A percentile compares a stretch with the other conserved stretches of the same genome.
These are phyloP conservation scores for Pulveroboletus sp. DNA, from an alignment of 768 basidiomycete genomes.

Conservation along the genomic window DNA sequence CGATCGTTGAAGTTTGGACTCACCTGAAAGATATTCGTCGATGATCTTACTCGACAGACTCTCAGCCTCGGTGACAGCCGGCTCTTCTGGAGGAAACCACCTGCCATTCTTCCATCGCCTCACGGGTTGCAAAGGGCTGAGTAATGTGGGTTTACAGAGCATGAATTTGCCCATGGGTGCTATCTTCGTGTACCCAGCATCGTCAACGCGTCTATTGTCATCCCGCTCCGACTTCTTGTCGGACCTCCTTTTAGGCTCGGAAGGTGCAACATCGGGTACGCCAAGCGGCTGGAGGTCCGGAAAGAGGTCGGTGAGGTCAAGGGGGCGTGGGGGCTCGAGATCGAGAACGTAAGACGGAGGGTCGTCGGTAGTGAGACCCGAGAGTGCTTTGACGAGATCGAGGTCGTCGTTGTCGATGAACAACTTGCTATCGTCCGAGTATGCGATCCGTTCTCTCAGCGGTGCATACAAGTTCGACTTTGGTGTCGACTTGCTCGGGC, in stretches of 20 bases:
- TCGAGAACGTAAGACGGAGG: slow-evolving; percentile 12
- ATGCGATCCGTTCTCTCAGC: slow-evolving; percentile 54
- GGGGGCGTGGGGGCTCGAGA: slow-evolving; percentile 28
- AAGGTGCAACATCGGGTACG: slow-evolving; percentile 43
- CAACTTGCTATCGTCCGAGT: slow-evolving; percentile 38
- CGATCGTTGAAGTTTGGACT: slow-evolving; percentile 19
- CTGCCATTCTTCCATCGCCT: slow-evolving; percentile 62
- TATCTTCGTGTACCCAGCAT: slow-evolving; percentile 70
- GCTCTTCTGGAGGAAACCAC: slow-evolving; percentile 64
- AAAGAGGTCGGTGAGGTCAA: slow-evolving; percentile 67
- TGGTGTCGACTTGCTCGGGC: slow-evolving; percentile 34
- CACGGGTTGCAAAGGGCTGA: slow-evolving; percentile 80
- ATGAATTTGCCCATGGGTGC: slow-evolving; percentile 75
- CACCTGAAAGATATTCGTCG: slow-evolving; percentile 53
- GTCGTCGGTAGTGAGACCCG: slow-evolving; percentile 34
- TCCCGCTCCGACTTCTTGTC: slow-evolving; percentile 58
- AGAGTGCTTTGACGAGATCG: slow-evolving; percentile 47
- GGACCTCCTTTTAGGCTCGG: slow-evolving; percentile 43
- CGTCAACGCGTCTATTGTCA: slow-evolving; percentile 73
- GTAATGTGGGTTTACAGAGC: slow-evolving; percentile 74
- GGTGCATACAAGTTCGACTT: slow-evolving; percentile 50
- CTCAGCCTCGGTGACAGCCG: slow-evolving; percentile 34
- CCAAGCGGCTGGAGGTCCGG: slow-evolving; percentile 71
- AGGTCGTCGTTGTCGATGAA: slow-evolving; percentile 53
- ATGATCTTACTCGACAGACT: slow-evolving; percentile 37